phyloP scores from a whole-genome alignment of 1,139 yeast genomes.

The Nematodospora anomalae region DNA sequence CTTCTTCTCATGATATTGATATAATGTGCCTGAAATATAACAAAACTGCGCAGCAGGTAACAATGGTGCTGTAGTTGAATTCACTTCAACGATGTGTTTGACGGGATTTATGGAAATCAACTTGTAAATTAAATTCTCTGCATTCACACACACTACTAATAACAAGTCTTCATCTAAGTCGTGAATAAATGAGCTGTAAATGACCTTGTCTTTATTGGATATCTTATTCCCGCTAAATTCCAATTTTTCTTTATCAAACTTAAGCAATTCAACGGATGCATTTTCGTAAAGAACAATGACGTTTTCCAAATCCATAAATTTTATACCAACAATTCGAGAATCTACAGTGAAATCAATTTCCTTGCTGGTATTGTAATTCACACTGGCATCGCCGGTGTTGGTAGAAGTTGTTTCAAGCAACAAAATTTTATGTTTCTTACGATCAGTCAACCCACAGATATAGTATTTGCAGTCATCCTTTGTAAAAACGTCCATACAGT shows the following conservation, averaged over 20 bases:
- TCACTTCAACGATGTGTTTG: constrained; percentile 24
- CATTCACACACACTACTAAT: constrained; percentile 18
- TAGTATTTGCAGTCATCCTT: constrained; percentile 25
- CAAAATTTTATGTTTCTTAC: constrained; percentile 43
- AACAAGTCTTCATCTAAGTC: constrained; percentile 24
- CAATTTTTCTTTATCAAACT: constrained; percentile 17
- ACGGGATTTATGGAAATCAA: constrained; percentile 24
- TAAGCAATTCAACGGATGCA: constrained; percentile 43
- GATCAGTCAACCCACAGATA: constrained; percentile 48
- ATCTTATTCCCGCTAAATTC: constrained; percentile 4
- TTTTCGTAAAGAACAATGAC: constrained; percentile 42
- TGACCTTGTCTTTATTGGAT: constrained; percentile 13
- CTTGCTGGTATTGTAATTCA: constrained; percentile 9
- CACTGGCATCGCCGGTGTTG: constrained; percentile 13
- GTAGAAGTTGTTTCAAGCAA: constrained; percentile 31
- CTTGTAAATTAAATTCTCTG: constrained; percentile 19
- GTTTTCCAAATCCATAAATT: constrained; percentile 31
- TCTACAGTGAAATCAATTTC: constrained; percentile 17
- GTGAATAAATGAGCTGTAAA: constrained; percentile 25
- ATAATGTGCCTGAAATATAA: constrained; percentile 29
- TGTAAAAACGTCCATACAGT: constrained; percentile 37
- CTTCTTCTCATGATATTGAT: constrained; percentile 23
- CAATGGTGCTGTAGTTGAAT: constrained; percentile 10
- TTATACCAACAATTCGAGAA: constrained; percentile 34
- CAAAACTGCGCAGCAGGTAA: constrained; percentile 19